These are phyloP conservation scores for Pseudogymnoascus sp. DNA, from an alignment of 2,329 filamentous ascomycete genomes.

Conservation along the genomic window DNA sequence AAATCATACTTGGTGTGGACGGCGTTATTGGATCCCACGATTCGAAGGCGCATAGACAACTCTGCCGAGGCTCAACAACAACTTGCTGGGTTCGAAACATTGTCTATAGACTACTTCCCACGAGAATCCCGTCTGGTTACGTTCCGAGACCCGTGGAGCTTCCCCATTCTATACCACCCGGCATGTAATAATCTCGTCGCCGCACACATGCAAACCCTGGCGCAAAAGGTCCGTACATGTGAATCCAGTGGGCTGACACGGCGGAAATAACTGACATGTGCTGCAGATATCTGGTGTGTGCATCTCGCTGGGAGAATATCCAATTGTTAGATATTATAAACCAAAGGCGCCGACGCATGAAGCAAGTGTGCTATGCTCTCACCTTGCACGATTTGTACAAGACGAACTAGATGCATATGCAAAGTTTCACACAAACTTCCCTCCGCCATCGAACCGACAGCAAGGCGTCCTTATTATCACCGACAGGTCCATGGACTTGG, in stretches of 20 bases:
- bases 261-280: constrained; percentile 16
- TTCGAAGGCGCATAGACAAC: constrained; percentile 68
- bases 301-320: constrained; percentile 87
- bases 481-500: constrained; percentile 87
- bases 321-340: constrained; percentile 83
- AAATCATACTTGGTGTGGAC: constrained; percentile 83
- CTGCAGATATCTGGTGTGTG: constrained; percentile 77
- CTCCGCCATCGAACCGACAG: constrained; percentile 69
- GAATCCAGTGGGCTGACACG: neutral
- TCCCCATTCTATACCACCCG: constrained; percentile 85
- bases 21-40: constrained; percentile 58
- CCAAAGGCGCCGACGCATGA: constrained; percentile 72
- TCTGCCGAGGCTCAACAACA: constrained; percentile 62
- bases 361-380: constrained; percentile 77
- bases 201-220: constrained; percentile 73
- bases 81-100: constrained; percentile 71
- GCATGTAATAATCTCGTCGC: constrained; percentile 78
- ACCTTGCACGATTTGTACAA: constrained; percentile 85
- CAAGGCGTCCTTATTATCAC: constrained; percentile 79
- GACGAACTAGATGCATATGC: constrained; percentile 86
- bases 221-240: constrained; percentile 64
- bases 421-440: constrained; percentile 76
- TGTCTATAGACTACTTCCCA: constrained; percentile 84
- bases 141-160: constrained; percentile 93
- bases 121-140: constrained; percentile 86